Evolutionary conservation across 1,284 basidiomycete genomes (phyloP), one percentile per base, ranked within the genome.

Genomic region (Polyporus tsugae): DNA sequence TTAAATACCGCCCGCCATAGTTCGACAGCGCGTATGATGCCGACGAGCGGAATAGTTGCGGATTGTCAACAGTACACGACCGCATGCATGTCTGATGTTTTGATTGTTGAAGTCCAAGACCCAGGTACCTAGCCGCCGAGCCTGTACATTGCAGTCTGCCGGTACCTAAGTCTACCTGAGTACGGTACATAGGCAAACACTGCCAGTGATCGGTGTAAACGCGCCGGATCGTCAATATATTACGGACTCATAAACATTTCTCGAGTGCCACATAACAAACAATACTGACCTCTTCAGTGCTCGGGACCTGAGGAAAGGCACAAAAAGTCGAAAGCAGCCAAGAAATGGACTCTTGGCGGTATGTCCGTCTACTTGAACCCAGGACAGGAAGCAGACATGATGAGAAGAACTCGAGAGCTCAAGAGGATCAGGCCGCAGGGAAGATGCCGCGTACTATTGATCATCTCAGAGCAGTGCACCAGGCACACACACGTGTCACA

Each of bases 1-100:
- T 55, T 55, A 55, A 55, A 19, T 55, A 55, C 29, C 52, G 6
- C 46, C 52, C 6, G 29, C 10, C 13, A 15, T 29, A 29, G 39
- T 58, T 4, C 46, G 46, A 13, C 13, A 25, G 22, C 41, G 25
- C 46, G 0, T 25, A 41, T 29, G 46, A 25, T 52, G 46, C n/a
- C 46, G 22, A 52, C 13, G 11, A 11, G 46, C 22, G 11, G 22
- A 52, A 15, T 13, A 36, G 9, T 15, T 60, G 5, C 13, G n/a
- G n/a, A 39, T 22, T 25, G n/a, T 19, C 29, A 29, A 29, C 29
- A 29, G 22, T 38, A 17, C 22, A 22, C 39, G 22, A 52, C 39
- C 39, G 19, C 36, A 58, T 58, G 55, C 39, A 60, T 60, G 39
- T n/a, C 10, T 60, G 58, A 60, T 60, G 38, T 38, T 41, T 25